Conservation (phyloP, 2,329 filamentous ascomycete genomes). For the Trichoderma sp. region DNA sequence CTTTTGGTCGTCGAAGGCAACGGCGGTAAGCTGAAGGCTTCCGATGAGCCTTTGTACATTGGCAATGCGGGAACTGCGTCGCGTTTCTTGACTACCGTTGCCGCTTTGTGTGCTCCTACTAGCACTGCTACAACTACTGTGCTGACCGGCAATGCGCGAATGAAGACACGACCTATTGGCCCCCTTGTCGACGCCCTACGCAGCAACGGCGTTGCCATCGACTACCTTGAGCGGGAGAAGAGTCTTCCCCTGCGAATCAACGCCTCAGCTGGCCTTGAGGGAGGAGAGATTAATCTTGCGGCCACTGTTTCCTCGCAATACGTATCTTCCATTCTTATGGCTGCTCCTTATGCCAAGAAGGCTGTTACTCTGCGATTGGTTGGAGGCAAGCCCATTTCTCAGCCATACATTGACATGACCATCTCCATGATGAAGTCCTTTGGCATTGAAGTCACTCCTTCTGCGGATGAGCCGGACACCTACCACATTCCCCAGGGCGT, state of each 20-base stretch:
- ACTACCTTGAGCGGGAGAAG: constrained; percentile 81
- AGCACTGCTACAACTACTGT: constrained; percentile 67
- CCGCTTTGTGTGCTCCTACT: constrained; percentile 75
- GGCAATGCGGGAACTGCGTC: constrained; percentile 97
- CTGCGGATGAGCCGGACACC: constrained; percentile 79
- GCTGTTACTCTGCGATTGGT: constrained; percentile 88
- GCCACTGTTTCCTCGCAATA: constrained; percentile 99
- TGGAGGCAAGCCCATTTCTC: constrained; percentile 96
- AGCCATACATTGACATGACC: constrained; percentile 98
- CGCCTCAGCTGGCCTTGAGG: constrained; percentile 80
- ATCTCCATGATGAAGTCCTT: constrained; percentile 96
- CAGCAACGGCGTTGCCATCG: constrained; percentile 82
- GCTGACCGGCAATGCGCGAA: constrained; percentile 90
- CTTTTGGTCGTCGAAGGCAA: constrained; percentile 87
- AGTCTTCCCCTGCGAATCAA: constrained; percentile 84
- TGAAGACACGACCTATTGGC: constrained; percentile 95
- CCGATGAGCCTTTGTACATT: constrained; percentile 78
- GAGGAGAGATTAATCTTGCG: constrained; percentile 86
- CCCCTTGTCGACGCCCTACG: constrained; percentile 88
- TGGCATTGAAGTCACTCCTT: constrained; percentile 78
- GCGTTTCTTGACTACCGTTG: constrained; percentile 90
- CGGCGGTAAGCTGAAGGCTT: constrained; percentile 82
- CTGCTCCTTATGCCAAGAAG: constrained; percentile 92
- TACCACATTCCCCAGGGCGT: constrained; percentile 88
- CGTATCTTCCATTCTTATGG: constrained; percentile 95